phyloP scores from a whole-genome alignment of 306 rosid species.

The Rubus parviflorus region DNA sequence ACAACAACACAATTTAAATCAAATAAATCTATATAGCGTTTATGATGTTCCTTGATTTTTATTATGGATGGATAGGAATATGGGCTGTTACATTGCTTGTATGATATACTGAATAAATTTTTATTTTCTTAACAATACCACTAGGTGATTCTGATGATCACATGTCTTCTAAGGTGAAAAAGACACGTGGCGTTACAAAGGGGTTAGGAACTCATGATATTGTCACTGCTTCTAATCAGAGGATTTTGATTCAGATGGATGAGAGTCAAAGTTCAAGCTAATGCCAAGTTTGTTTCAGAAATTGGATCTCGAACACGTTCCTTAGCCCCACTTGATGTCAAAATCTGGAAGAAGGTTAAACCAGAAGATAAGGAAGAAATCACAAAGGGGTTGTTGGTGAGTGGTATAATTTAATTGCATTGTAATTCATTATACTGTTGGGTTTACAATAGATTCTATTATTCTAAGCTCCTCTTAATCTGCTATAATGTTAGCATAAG shows the following conservation, averaged over 20 bases:
- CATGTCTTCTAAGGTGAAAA: no score
- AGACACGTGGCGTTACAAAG: background rate
- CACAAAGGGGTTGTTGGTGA: background rate
- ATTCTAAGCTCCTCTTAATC: background rate
- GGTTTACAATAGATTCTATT: no score
- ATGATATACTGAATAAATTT: no score
- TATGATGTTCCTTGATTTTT: no score
- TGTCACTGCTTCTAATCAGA: background rate
- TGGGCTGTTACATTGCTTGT: no score
- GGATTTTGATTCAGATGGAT: background rate
- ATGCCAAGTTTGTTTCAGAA: background rate
- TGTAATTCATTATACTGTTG: no score
- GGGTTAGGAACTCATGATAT: background rate
- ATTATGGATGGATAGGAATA: no score
- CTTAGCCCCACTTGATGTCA: background rate
- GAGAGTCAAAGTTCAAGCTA: background rate
- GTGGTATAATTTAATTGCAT: background rate
- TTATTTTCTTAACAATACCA: no score
- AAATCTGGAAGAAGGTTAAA: background rate
- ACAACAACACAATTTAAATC: no score
- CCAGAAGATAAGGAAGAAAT: background rate
- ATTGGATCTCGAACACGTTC: background rate
- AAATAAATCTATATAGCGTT: no score
- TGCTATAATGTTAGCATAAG: background rate
- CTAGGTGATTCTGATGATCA: background rate